A percentile compares a stretch with the other conserved stretches of the same genome.
These are phyloP conservation scores for Basidiobolus meristosporus DNA, from an alignment of 371 early-diverging fungal genomes.

Conservation along the genomic window DNA sequence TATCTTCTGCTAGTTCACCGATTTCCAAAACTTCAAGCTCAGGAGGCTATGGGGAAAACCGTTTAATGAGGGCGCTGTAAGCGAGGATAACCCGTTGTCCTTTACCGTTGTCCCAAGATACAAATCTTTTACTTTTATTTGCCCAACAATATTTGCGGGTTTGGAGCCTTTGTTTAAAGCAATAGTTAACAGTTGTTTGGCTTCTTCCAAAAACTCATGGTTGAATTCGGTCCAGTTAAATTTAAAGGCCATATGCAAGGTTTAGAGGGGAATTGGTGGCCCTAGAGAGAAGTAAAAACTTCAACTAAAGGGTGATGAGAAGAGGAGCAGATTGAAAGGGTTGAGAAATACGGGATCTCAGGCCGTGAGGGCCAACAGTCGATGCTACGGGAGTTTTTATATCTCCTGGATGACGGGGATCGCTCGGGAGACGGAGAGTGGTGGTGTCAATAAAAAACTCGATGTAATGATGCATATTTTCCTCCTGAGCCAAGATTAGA, in stretches of 20 bases:
- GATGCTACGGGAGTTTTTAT: too few relatives aligned
- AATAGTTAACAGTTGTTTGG: constrained; percentile 57
- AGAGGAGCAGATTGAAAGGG: too few relatives aligned
- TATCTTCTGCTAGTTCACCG: constrained; percentile 77
- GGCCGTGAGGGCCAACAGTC: too few relatives aligned
- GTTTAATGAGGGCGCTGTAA: not conserved
- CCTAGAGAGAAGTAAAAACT: too few relatives aligned
- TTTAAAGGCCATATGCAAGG: constrained; percentile 94
- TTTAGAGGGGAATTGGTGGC: too few relatives aligned
- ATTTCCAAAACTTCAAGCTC: constrained; percentile 94
- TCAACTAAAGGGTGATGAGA: too few relatives aligned
- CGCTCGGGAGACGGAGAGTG: too few relatives aligned
- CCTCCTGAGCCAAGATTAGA: too few relatives aligned
- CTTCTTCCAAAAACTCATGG: constrained; percentile 63
- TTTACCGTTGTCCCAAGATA: constrained; percentile 81
- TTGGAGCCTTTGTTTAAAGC: constrained; percentile 85
- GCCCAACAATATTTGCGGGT: constrained; percentile 76
- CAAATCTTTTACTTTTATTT: constrained; percentile 76
- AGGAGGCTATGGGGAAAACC: constrained; percentile 48
- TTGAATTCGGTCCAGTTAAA: constrained; percentile 91
- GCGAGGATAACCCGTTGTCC: not conserved
- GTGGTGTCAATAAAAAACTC: too few relatives aligned
- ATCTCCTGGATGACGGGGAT: too few relatives aligned
- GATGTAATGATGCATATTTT: too few relatives aligned
- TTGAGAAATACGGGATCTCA: too few relatives aligned